A percentile compares a stretch with the other conserved stretches of the same genome.
phyloP scores from a whole-genome alignment of 768 basidiomycete genomes.

The Boletus rex-veris region DNA sequence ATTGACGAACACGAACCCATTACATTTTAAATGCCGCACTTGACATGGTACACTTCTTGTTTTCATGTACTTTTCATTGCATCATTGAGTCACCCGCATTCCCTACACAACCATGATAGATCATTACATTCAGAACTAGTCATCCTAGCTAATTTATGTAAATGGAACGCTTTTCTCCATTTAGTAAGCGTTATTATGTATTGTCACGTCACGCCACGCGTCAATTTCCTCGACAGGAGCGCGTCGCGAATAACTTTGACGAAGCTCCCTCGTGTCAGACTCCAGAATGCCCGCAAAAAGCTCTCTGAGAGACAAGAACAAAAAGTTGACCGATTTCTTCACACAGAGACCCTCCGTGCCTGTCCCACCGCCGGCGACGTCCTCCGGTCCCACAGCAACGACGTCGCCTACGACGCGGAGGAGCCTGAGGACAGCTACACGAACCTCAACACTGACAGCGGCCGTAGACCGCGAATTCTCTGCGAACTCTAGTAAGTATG shows the following conservation, averaged over 20 bases:
- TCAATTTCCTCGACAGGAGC: not conserved
- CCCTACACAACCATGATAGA: slow-evolving; percentile 22
- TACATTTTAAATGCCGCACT: slow-evolving; percentile 12
- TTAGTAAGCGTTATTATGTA: slow-evolving; percentile 3
- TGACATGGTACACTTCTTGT: not conserved
- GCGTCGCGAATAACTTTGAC: not conserved
- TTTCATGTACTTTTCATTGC: slow-evolving; percentile 2
- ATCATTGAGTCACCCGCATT: slow-evolving; percentile 1
- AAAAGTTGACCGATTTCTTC: slow-evolving; percentile 47
- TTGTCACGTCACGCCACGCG: slow-evolving; percentile 18
- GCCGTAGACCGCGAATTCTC: not conserved
- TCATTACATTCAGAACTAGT: not conserved
- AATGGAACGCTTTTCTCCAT: not conserved
- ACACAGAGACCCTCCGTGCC: slow-evolving; percentile 27
- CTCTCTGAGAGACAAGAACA: slow-evolving; percentile 14
- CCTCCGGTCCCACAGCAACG: not conserved
- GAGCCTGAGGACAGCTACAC: slow-evolving; percentile 1
- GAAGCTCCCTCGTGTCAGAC: not conserved
- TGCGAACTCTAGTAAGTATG: slow-evolving; percentile 18
- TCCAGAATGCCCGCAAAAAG: slow-evolving; percentile 21
- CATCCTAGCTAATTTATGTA: not conserved
- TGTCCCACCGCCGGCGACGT: slow-evolving; percentile 10
- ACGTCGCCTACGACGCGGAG: slow-evolving; percentile 9
- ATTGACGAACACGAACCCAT: slow-evolving; percentile 27
- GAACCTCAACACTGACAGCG: not conserved